Evolutionary conservation across 345 rosid species (phyloP).

Genomic region (Brassica rapa): DNA sequence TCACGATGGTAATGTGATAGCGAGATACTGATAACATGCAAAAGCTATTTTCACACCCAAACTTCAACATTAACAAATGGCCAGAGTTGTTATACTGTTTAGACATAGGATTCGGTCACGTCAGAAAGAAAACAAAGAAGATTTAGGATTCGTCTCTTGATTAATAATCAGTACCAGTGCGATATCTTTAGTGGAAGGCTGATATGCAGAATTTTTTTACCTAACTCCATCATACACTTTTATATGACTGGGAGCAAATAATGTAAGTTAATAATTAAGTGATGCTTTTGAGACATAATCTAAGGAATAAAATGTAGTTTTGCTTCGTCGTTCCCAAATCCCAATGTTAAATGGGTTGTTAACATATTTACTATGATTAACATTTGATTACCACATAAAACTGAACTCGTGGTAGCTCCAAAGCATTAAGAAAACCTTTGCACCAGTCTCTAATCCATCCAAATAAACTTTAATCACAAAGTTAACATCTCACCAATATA

Average conservation of each 20-base stretch:
- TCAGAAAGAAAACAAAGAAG: neutral
- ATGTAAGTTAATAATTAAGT: neutral
- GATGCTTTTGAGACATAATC: neutral
- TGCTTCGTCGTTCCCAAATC: constrained; percentile 15
- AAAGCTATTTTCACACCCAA: neutral
- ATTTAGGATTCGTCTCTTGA: constrained; percentile 7
- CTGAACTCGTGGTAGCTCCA: neutral
- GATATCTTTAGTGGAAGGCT: constrained; percentile 6
- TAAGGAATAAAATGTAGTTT: constrained; percentile 17
- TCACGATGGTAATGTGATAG: neutral
- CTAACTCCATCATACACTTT: constrained; percentile 1
- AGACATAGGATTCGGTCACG: neutral
- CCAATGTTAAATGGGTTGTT: constrained; percentile 9
- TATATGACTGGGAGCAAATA: neutral
- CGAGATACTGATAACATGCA: neutral
- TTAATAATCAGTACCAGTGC: neutral
- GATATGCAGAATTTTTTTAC: neutral
- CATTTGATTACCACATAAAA: neutral
- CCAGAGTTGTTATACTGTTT: neutral
- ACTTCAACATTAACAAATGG: neutral
- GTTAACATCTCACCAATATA: neutral
- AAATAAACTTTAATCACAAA: neutral
- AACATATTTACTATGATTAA: neutral
- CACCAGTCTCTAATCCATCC: neutral
- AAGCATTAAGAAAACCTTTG: neutral